Evolutionary conservation across 768 basidiomycete species (phyloP).

Genomic region (Amanita muscaria): DNA sequence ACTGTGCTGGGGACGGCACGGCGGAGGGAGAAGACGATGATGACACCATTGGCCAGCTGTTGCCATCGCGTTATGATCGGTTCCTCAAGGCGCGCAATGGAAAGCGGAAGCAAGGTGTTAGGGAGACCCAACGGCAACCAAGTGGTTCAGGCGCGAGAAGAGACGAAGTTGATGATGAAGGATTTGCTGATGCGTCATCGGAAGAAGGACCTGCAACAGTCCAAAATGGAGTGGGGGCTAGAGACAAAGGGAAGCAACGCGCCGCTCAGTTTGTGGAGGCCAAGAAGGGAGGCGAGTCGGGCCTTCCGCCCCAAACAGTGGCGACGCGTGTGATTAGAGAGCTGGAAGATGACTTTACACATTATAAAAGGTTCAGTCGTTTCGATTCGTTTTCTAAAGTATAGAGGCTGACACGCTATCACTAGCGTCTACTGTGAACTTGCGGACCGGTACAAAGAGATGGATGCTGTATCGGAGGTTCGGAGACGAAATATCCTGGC

Average conservation of each 20-base stretch:
- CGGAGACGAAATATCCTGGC: slow-evolving; percentile 81
- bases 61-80: slow-evolving; percentile 16
- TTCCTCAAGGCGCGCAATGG: slow-evolving; percentile 6
- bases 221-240: slow-evolving; percentile 11
- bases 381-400: slow-evolving; percentile 2
- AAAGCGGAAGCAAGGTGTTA: slow-evolving; percentile 2
- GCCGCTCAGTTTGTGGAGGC: slow-evolving; percentile 21
- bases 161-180: slow-evolving; percentile 35
- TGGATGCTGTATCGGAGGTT: slow-evolving; percentile 79
- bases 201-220: slow-evolving; percentile 25
- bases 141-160: slow-evolving; percentile 7
- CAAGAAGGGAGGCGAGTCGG: slow-evolving; percentile 18
- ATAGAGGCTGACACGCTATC: slow-evolving; percentile 6
- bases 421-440: slow-evolving; percentile 81
- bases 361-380: slow-evolving; percentile 80
- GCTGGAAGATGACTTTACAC: slow-evolving; percentile 90
- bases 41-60: slow-evolving; percentile 12
- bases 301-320: slow-evolving; percentile 80
- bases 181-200: slow-evolving; percentile 32
- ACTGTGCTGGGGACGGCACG: background rate
- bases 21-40: slow-evolving; percentile 11
- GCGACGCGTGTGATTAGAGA: slow-evolving; percentile 76
- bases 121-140: background rate
- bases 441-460: slow-evolving; percentile 85
- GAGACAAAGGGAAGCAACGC: slow-evolving; percentile 24